Evolutionary conservation across 345 rosid genomes (phyloP).

Genomic region (Fremontodendron californicum): DNA sequence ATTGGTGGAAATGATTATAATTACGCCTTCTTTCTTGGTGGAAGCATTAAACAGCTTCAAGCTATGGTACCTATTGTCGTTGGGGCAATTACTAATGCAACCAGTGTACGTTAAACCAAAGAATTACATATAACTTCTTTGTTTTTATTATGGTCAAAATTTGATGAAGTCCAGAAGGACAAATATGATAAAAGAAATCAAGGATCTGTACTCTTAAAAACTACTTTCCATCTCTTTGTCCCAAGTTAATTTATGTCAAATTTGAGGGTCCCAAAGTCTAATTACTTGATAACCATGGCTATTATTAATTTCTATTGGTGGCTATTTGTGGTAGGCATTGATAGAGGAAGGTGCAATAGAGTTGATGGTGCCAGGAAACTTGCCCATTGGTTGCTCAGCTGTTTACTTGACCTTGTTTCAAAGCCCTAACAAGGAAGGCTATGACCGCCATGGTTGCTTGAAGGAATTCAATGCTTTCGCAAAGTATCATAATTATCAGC

Average conservation of each 20-base stretch:
- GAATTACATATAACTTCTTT: background rate
- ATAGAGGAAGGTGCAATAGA: conserved; percentile 65
- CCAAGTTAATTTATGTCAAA: background rate
- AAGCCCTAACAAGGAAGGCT: conserved; percentile 28
- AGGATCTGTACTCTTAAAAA: no score
- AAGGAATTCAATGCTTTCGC: conserved; percentile 43
- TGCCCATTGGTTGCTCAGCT: conserved; percentile 64
- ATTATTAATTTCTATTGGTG: background rate
- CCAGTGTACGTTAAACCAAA: conserved; percentile 26
- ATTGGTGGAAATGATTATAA: conserved; percentile 80
- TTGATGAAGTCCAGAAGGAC: no score
- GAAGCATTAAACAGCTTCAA: conserved; percentile 28
- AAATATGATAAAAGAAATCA: no score
- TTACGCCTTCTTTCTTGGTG: conserved; percentile 41
- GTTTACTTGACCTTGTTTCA: conserved; percentile 47
- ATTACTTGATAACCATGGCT: background rate
- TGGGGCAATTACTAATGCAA: conserved; percentile 37
- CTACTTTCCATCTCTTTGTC: no score
- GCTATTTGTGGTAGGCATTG: conserved; percentile 27
- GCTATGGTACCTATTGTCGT: conserved; percentile 50
- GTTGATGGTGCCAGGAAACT: conserved; percentile 68
- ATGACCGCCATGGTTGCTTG: conserved; percentile 50
- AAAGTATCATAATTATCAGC: conserved; percentile 43
- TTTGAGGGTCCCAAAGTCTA: background rate
- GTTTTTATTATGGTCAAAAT: background rate